phyloP scores from a whole-genome alignment of 345 rosid genomes.

The Balakata baccata region DNA sequence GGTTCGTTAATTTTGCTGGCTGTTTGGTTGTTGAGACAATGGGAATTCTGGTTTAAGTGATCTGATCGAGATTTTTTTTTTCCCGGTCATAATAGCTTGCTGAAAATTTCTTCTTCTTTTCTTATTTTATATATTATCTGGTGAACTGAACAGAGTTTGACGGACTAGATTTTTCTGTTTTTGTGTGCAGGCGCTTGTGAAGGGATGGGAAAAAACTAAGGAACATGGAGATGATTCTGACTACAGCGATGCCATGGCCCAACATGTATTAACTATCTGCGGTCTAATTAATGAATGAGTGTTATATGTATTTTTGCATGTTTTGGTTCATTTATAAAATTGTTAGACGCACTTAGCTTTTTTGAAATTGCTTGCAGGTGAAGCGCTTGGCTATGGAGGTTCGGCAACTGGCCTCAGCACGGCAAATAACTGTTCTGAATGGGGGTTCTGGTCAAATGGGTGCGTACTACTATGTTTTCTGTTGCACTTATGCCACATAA shows the following conservation, averaged over 20 bases:
- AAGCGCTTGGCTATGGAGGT: slow-evolving; percentile 63
- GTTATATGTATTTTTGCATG: neutral
- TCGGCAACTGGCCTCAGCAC: slow-evolving; percentile 56
- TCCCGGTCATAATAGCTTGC: neutral
- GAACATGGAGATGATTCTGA: slow-evolving; percentile 53
- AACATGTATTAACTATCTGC: slow-evolving; percentile 50
- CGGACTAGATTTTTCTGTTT: neutral
- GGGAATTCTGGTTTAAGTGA: neutral
- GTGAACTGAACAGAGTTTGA: neutral
- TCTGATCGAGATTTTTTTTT: neutral
- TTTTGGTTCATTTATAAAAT: neutral
- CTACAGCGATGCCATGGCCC: slow-evolving; percentile 51
- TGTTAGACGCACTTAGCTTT: neutral
- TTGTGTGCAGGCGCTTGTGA: slow-evolving; percentile 47
- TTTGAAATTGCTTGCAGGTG: slow-evolving; percentile 38
- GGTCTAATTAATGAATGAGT: slow-evolving; percentile 5
- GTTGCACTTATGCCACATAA: neutral
- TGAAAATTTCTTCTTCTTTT: neutral
- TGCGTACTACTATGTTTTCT: slow-evolving; percentile 5
- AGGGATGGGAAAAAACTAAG: slow-evolving; percentile 56
- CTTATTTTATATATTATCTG: no score
- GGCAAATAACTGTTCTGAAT: slow-evolving; percentile 75
- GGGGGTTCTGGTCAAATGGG: slow-evolving; percentile 55
- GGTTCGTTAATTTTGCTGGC: neutral
- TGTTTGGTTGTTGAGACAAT: neutral